Base-by-base conservation (phyloP, 306 rosid species). In the Sechiopsis laciniata region DNA sequence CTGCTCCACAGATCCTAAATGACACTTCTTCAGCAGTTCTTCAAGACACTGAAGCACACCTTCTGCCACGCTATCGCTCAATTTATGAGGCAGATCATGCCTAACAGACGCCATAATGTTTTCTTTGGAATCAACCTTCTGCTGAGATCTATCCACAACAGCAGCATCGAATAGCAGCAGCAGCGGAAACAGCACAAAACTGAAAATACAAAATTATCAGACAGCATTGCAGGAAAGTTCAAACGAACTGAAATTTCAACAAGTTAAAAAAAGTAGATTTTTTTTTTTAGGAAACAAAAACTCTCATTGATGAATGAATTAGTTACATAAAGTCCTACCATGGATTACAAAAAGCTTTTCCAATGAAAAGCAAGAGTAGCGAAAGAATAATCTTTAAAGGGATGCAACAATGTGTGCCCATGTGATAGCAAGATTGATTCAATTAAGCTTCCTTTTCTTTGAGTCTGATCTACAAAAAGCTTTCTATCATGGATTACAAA, bases 61-160 rank as follows among this genome's bases (percentile, higher is more conserved):
- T 90, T 94, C 97, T 15, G 97, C 98, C 79, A 94, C 85, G 2
- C 73, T 59, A 65, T 94, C 98, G 62, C 87, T 85, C 81, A 94
- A 88, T 82, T 75, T 75, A 70, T 77, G 72, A 21, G 85, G 86
- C 50, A 32, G 57, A 64, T 73, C 81, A 2, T 74, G 63, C 71
- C 68, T 76, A 81, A 55, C 72, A 76, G 76, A 64, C 71, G 46
- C 29, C 1, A 5, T 29, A 73, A 64, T 29, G n/a, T 61, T 75
- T 66, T 82, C 93, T 84, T 80, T 81, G 71, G 90, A 85, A 73
- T 81, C 87, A 76, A 75, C 73, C 79, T 85, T 84, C 77, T 83
- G 83, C 13, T 75, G 53, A 48, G 92, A 85, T 78, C 98, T 84
- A 79, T 88, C 86, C 59, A 82, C 87, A 59, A 89, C 74, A 56